Evolutionary conservation across 1,284 basidiomycete genomes (phyloP), one percentile per base, ranked within the genome.

Genomic region (Kalmanozyma brasiliensis): DNA sequence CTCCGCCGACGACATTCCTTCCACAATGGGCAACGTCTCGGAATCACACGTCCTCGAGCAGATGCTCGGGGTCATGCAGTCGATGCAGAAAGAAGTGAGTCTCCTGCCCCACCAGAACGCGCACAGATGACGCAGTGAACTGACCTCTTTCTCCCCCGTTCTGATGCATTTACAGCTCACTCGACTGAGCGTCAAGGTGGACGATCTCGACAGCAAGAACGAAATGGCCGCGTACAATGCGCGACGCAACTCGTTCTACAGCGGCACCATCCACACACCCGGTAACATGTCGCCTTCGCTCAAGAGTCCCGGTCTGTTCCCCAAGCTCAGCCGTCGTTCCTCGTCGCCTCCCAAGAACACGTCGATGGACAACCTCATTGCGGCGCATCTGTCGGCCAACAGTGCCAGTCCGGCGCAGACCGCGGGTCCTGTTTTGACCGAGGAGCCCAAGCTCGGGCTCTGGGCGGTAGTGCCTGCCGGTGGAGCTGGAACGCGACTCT

Each of bases 401-500:
- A 37, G 44, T 24, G 40, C 52, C 4, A 44, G 48, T 20, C 26
- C 59, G 10, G 33, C 67, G 1, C 73, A 79, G 53, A 70, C 74
- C 17, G 68, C 26, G 11, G 26, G 58, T 8, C 77, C 77, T 8
- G 32, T 73, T 11, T 61, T 79, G 14, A 64, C 78, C 1, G 70
- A 72, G n/a, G 66, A 77, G 56, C 80, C 80, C 22, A 68, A 66
- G 38, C 62, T 81, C 19, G 73, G 72, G 17, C 72, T 82, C 22
- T 82, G 80, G 80, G 74, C 69, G 14, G 79, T 81, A 6, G 78
- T 81, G 1, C 79, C 79, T 17, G 79, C 79, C 36, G 79, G 79
- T 30, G 79, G 79, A 24, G 76, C 79, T 2, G 79, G 79, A 11
- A 81, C 79, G 4, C 73, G 79, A 44, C 73, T 81, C 29, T 81